phyloP scores from a whole-genome alignment of 2,329 filamentous ascomycete species.

The Cordyceps cateniannulata region DNA sequence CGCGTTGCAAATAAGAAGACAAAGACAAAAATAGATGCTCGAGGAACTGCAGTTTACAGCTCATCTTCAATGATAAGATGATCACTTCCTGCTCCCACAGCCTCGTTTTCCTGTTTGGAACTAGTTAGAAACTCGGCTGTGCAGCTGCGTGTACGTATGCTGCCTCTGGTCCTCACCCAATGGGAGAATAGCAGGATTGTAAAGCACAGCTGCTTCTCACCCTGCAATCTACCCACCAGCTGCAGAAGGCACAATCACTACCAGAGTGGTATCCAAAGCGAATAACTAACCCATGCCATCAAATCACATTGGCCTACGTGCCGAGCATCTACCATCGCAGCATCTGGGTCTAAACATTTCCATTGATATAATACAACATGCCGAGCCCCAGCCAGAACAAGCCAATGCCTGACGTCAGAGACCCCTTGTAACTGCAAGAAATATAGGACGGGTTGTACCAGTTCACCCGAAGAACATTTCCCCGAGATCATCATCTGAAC shows the following conservation, averaged over 20 bases:
- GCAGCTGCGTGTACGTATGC: too few species aligned
- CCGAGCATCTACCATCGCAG: constrained; percentile 20
- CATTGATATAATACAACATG: too few species aligned
- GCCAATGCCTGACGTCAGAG: not conserved
- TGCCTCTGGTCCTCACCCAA: too few species aligned
- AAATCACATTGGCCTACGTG: not conserved
- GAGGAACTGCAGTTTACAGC: not conserved
- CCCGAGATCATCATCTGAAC: not conserved
- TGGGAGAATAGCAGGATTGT: not conserved
- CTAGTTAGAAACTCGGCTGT: too few species aligned
- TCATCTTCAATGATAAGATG: not conserved
- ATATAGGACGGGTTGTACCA: not conserved
- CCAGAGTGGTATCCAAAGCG: too few species aligned
- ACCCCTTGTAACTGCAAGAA: not conserved
- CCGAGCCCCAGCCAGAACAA: constrained; percentile 2
- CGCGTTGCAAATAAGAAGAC: not conserved
- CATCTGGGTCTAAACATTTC: too few species aligned
- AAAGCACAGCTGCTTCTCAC: not conserved
- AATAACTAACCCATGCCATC: not conserved
- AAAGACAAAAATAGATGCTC: not conserved
- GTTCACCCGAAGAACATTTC: not conserved
- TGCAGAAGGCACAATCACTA: not conserved
- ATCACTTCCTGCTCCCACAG: not conserved
- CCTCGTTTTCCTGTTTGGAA: not conserved
- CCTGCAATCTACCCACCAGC: too few species aligned